These are phyloP conservation scores for Hypoxylon fuscum DNA, from an alignment of 495 filamentous ascomycete species.

Conservation along the genomic window DNA sequence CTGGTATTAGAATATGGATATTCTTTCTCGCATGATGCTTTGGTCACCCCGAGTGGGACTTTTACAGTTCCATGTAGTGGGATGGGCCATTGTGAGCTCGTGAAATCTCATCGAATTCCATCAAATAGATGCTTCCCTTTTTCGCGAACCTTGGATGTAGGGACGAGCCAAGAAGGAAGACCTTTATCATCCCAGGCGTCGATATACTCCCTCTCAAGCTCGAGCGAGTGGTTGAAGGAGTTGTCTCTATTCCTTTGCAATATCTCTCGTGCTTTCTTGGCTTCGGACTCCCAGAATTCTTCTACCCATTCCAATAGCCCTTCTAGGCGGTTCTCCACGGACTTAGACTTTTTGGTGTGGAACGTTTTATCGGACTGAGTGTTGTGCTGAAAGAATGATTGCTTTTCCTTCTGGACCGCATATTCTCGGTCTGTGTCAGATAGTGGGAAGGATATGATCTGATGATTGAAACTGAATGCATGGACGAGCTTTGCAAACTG, in stretches of 20 bases:
- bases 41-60: too few species aligned
- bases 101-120: background rate
- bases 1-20: too few species aligned
- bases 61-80: too few species aligned
- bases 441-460: slow-evolving; percentile 41
- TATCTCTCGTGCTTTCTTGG: slow-evolving; percentile 28
- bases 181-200: slow-evolving; percentile 40
- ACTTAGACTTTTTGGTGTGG: slow-evolving; percentile 31
- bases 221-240: slow-evolving; percentile 13
- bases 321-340: slow-evolving; percentile 33
- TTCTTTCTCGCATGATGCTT: too few species aligned
- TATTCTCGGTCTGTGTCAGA: slow-evolving; percentile 36
- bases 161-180: slow-evolving; percentile 30
- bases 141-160: slow-evolving; percentile 3
- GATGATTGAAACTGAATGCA: slow-evolving; percentile 34
- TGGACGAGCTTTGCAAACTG: slow-evolving; percentile 39
- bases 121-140: slow-evolving; percentile 16
- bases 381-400: slow-evolving; percentile 26
- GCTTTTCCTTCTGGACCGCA: slow-evolving; percentile 39
- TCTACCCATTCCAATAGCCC: slow-evolving; percentile 30
- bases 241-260: slow-evolving; percentile 33
- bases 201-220: slow-evolving; percentile 31
- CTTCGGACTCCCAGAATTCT: slow-evolving; percentile 33
- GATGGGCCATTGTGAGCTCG: too few species aligned
- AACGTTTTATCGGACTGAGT: slow-evolving; percentile 8